phyloP scores from a whole-genome alignment of 805 yeast species.

The Wickerhamiella kurtzmanii region DNA sequence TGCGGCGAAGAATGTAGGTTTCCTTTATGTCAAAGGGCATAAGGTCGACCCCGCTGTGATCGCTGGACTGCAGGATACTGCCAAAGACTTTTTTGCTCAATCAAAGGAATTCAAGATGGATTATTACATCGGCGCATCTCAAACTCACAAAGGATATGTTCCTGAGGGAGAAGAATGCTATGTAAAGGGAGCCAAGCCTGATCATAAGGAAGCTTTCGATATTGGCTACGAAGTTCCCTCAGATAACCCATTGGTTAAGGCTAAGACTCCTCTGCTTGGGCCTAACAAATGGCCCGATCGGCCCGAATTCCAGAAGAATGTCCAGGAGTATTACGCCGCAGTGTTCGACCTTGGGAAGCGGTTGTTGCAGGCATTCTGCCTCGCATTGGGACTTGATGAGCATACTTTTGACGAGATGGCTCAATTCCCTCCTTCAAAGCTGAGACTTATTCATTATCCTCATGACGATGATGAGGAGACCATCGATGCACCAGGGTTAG shows the following conservation, averaged over 20 bases:
- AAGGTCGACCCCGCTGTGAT: conserved; percentile 1
- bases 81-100: conserved; percentile 32
- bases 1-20: conserved; percentile 46
- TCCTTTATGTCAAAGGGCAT: conserved; percentile 37
- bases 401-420: conserved; percentile 37
- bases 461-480: conserved; percentile 2
- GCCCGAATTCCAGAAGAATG: conserved; percentile 34
- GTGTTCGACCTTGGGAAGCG: conserved; percentile 33
- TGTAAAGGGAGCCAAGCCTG: conserved; percentile 25
- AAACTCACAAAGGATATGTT: conserved; percentile 31
- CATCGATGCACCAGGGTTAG: conserved; percentile 35
- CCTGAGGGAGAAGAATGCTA: conserved; percentile 12
- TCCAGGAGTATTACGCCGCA: conserved; percentile 32
- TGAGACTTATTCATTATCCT: conserved; percentile 48
- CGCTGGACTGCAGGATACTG: conserved; percentile 29
- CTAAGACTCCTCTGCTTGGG: conserved; percentile 31
- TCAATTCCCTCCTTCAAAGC: conserved; percentile 15
- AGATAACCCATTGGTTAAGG: conserved; percentile 28
- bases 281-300: conserved; percentile 43
- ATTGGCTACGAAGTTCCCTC: conserved; percentile 27
- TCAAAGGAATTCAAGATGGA: conserved; percentile 34
- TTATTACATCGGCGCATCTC: conserved; percentile 35
- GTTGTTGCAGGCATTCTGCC: conserved; percentile 38
- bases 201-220: conserved; percentile 52
- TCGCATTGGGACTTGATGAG: conserved; percentile 38